Evolutionary conservation across 78 protist species (phyloP), one percentile per base, ranked within the genome.

Genomic region (Tieghemostelium lacteum): DNA sequence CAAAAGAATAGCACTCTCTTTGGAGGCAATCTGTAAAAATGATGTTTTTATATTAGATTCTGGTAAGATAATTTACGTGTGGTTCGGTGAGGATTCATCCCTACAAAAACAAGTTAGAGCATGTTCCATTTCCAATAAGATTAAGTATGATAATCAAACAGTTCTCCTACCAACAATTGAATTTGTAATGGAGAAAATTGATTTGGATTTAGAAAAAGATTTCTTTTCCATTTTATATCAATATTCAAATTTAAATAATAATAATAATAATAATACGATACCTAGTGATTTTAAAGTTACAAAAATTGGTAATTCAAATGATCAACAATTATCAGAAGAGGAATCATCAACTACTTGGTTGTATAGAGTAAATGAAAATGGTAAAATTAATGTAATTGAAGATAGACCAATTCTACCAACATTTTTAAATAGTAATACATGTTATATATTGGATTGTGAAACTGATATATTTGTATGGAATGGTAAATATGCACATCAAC

Each of bases 401-500:
- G 91, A 70, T 0, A 66, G 26, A 69, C 91, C 91, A 28, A 54
- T 83, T 0, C 39, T 83, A 28, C 91, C 91, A 36, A 83, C 91
- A 5, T 3, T 52, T 14, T 57, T 83, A 26, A 83, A 83, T 58
- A 70, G 78, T n/a, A 66, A 83, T 42, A 83, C 91, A 17, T 83
- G 91, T 40, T 83, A 69, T 31, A 83, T 83, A 7, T 29, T 83
- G 19, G 91, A 83, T 69, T 83, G 91, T 16, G 91, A 83, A 60
- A 83, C 91, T 16, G 91, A 83, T 58, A 55, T 83, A 3, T 83
- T 54, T 49, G 91, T 83, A 28, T 83, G 91, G 91, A 57, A 69
- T 45, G 91, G 91, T 28, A 66, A 70, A 66, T 17, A 69, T 39
- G 52, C 91, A 10, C 80, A 83, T 33, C 76, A 73, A 58, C 42